Evolutionary conservation across 805 yeast species (phyloP), one percentile per base, ranked within the genome.

Genomic region (Yamadazyma akitaensis): DNA sequence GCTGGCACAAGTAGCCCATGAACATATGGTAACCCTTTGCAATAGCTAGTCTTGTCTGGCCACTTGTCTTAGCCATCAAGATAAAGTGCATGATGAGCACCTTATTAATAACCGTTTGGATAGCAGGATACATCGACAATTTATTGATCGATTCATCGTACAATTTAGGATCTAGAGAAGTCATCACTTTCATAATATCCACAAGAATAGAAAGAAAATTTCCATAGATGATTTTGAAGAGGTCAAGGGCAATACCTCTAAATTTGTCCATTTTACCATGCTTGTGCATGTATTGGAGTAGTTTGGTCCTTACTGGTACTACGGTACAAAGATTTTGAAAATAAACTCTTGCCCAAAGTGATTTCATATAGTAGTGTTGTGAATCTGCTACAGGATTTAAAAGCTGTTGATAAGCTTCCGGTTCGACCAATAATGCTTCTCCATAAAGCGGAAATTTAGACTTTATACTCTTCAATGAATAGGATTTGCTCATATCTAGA

Each of bases 101-200:
- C 51, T 67, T 73, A 53, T 74, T 80, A 49, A 73, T 61, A 24
- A 65, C 55, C 39, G 58, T 53, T 52, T 67, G 72, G 17, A 65
- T 46, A 18, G 49, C 43, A 42, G 25, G 16, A 28, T 42, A 39
- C 24, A 49, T 11, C 10, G 44, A 34, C 14, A 42, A 10, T 14
- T 32, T 31, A 19, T 32, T 19, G 21, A 41, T 5, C n/a, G 25
- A n/a, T 14, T 41, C 43, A n/a, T 32, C 14, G 14, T 30, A 26
- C 24, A 30, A 7, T 6, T 12, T 17, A 10, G 42, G 35, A 9
- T 39, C 34, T 8, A 21, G 35, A 3, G 33, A 13, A 5, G n/a
- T 16, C 28, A 41, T 13, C 2, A 12, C 37, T 8, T 12, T 7
- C 32, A 24, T 8, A 21, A 41, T 37, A 17, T 41, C 43, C 19